These are phyloP conservation scores for Skeletonema costatum DNA, from an alignment of 108 stramenopile genomes.

Conservation along the genomic window DNA sequence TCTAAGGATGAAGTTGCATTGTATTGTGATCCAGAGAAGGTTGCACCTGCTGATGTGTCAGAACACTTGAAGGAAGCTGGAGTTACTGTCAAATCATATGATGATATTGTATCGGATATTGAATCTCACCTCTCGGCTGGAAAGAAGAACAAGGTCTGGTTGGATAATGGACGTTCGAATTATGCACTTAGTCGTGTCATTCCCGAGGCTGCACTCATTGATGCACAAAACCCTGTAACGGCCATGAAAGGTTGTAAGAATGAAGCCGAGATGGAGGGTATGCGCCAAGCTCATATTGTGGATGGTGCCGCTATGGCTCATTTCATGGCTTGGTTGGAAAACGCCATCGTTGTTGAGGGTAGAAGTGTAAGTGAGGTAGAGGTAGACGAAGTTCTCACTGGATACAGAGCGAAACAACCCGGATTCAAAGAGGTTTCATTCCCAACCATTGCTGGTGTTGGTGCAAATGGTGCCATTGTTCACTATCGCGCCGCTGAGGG, in stretches of 20 bases:
- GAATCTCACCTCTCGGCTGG: constrained; percentile 51
- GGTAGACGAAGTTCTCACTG: constrained; percentile 87
- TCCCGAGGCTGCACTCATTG: constrained; percentile 53
- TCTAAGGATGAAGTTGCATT: constrained; percentile 65
- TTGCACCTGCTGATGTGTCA: constrained; percentile 53
- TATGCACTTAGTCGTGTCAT: constrained; percentile 67
- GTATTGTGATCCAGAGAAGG: constrained; percentile 78
- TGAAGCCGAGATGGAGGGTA: constrained; percentile 88
- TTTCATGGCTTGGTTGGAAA: constrained; percentile 91
- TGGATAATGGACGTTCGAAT: constrained; percentile 68
- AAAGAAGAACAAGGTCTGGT: constrained; percentile 64
- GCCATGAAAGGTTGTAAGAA: constrained; percentile 96
- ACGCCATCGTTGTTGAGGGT: constrained; percentile 57
- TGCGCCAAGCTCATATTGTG: constrained; percentile 90
- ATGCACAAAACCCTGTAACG: constrained; percentile 85
- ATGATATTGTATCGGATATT: constrained; percentile 62
- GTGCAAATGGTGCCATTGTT: constrained; percentile 96
- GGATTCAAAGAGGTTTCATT: constrained; percentile 87
- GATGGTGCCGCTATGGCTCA: constrained; percentile 96
- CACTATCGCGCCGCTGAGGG: constrained; percentile 89
- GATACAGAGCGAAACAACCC: constrained; percentile 74
- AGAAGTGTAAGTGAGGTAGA: constrained; percentile 86
- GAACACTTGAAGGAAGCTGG: constrained; percentile 58
- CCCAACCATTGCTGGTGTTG: constrained; percentile 96
- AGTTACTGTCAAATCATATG: constrained; percentile 73